Evolutionary conservation across 148 eudicot species (phyloP).

Genomic region (Cornus kousa): DNA sequence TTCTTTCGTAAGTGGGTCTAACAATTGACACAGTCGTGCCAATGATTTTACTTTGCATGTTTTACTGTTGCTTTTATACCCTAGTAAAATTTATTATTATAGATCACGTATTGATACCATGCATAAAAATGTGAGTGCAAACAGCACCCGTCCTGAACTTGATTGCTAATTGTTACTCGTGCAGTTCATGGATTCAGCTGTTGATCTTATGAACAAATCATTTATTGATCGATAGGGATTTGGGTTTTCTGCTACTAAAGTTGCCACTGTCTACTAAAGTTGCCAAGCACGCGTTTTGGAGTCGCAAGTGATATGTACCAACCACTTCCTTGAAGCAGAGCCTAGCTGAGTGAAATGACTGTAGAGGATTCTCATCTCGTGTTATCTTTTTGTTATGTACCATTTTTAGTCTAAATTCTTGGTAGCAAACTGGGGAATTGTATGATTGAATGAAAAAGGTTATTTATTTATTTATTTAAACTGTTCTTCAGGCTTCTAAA

Average conservation of each 20-base stretch:
- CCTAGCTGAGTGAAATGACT: neutral
- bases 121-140: neutral
- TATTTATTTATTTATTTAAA: too few relatives aligned
- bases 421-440: neutral
- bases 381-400: neutral
- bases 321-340: neutral
- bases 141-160: neutral
- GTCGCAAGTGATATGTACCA: neutral
- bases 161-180: constrained; percentile 12
- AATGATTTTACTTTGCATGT: neutral
- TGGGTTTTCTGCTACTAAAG: neutral
- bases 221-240: constrained; percentile 56
- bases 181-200: constrained; percentile 95
- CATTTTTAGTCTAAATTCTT: neutral
- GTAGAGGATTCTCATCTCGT: neutral
- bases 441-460: neutral
- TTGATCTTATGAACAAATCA: constrained; percentile 75
- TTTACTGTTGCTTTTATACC: neutral
- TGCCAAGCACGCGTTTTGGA: neutral
- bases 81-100: neutral
- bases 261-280: neutral
- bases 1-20: neutral
- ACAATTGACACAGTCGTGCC: neutral
- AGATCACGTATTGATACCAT: neutral
- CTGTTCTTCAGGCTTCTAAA: neutral